Conservation (phyloP, 331 rosid genomes). For the Spiraea crenata region DNA sequence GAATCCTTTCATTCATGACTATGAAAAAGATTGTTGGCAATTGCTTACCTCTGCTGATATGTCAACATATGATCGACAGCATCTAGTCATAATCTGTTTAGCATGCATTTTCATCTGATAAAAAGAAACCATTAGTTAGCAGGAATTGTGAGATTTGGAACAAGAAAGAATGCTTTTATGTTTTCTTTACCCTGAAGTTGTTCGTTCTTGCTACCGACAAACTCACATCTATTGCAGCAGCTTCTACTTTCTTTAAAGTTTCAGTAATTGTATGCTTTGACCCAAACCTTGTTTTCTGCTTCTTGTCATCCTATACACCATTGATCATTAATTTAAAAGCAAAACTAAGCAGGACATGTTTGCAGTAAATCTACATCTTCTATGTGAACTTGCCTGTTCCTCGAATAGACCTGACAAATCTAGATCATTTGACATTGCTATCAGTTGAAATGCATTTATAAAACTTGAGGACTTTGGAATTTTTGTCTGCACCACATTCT, state of each 20-base stretch:
- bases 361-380: background rate
- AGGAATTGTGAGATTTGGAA: background rate
- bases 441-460: slow-evolving; percentile 82
- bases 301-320: slow-evolving; percentile 49
- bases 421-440: slow-evolving; percentile 83
- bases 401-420: slow-evolving; percentile 78
- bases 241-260: slow-evolving; percentile 72
- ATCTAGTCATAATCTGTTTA: slow-evolving; percentile 49
- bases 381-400: slow-evolving; percentile 56
- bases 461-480: slow-evolving; percentile 61
- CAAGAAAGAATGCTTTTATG: background rate
- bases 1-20: background rate
- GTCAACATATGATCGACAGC: slow-evolving; percentile 51
- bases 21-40: slow-evolving; percentile 3
- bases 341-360: background rate
- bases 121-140: slow-evolving; percentile 2
- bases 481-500: slow-evolving; percentile 31
- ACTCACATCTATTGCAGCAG: slow-evolving; percentile 64
- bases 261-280: slow-evolving; percentile 54
- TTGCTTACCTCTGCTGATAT: slow-evolving; percentile 68
- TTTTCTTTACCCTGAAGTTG: slow-evolving; percentile 45
- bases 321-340: background rate
- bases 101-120: slow-evolving; percentile 62
- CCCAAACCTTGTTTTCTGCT: slow-evolving; percentile 51
- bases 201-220: slow-evolving; percentile 53